Percentiles rank a stretch among this genome's conserved stretches.
phyloP scores from a whole-genome alignment of 1,284 basidiomycete species.

The Chondrostereum purpureum region DNA sequence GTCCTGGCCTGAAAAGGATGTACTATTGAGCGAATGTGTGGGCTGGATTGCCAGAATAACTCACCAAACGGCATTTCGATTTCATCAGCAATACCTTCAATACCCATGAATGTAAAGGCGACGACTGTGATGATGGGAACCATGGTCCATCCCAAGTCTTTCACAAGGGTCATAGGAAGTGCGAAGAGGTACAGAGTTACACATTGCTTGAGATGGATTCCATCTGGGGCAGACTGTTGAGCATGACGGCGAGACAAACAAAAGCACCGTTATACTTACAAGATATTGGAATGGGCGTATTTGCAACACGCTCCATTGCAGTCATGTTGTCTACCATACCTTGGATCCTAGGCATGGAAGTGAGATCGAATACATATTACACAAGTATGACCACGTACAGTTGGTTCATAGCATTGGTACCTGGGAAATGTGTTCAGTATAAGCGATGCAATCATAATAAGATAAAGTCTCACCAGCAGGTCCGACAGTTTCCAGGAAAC shows the following conservation, averaged over 20 bases:
- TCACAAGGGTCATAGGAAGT: constrained; percentile 77
- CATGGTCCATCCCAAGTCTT: constrained; percentile 74
- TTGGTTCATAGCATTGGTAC: constrained; percentile 69
- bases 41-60: too few species aligned
- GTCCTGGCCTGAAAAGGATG: constrained; percentile 42
- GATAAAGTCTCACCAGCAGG: constrained; percentile 54
- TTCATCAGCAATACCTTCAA: constrained; percentile 89
- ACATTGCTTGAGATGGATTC: constrained; percentile 90
- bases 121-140: constrained; percentile 80
- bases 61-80: constrained; percentile 85
- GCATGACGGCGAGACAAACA: not conserved
- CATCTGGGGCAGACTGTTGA: constrained; percentile 35
- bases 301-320: constrained; percentile 80
- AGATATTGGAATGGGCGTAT: constrained; percentile 73
- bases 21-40: constrained; percentile 6
- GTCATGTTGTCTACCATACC: constrained; percentile 80
- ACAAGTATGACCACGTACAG: constrained; percentile 35
- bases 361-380: constrained; percentile 6
- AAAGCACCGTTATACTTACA: constrained; percentile 36
- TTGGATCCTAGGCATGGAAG: constrained; percentile 45
- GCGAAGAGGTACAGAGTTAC: constrained; percentile 85
- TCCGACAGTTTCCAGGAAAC: constrained; percentile 77
- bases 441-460: constrained; percentile 5
- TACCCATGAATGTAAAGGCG: constrained; percentile 86
- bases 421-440: constrained; percentile 26